Evolutionary conservation across 352 stramenopile species (phyloP), one percentile per base, ranked within the genome.

Genomic region (Peronospora tabacina): DNA sequence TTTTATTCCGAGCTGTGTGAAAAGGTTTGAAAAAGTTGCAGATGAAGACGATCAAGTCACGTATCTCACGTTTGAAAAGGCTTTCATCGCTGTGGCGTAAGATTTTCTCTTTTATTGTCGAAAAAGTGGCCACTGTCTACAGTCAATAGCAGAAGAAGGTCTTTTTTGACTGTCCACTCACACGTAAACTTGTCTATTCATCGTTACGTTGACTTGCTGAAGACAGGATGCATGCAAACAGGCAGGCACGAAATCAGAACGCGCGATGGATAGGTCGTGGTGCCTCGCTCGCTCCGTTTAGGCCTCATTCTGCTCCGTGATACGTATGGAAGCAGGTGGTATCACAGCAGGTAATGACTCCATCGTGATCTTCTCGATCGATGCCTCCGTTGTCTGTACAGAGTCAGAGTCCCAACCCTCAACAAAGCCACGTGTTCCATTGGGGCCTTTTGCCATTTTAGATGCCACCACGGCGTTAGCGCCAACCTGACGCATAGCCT

Each of bases 361-460:
- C 19, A 47, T 22, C 5, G 15, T 53, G 19, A 12, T 35, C 39
- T 29, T 43, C 39, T 59, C 33, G 2, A 24, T 32, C 11, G 44
- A 12, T 13, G 30, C 37, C 15, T 48, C 28, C 2, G 33, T 55
- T 29, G 24, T 41, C 57, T 61, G 40, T 13, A 41, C 38, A 20
- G 49, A 34, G 17, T 50, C 29, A 0, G 33, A 50, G 16, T 72
- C 66, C 81, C 81, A 89, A 12, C 74, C 75, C 4, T 66, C 51
- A 36, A 24, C 33, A 61, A 91, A 91, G 4, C 81, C 81, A 40
- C 78, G 75, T 17, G 77, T 76, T 52, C 77, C 81, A 48, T 91
- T 72, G 1, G 77, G 81, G 3, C 81, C 81, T 49, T 82, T 85
- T 11, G 77, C 81, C 68, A 84, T 89, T 38, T 78, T 72, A 33